Percentiles rank a stretch among this genome's conserved stretches.
Conservation (phyloP, 2,329 filamentous ascomycete species). For the Aspergillus pseudotamarii region DNA sequence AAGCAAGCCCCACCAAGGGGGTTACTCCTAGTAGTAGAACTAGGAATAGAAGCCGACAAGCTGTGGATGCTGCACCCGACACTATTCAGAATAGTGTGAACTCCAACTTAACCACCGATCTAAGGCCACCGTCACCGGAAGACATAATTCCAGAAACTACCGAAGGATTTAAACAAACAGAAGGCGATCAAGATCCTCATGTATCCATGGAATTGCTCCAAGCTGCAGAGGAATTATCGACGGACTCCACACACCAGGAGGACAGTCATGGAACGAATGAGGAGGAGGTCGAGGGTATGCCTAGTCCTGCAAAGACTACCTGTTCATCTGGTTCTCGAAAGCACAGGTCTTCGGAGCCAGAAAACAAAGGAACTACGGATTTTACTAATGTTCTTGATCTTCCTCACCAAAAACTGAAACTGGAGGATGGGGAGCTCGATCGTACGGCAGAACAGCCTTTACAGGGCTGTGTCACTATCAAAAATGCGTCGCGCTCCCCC, state of each 20-base stretch:
- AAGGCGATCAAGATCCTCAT: conserved; percentile 5
- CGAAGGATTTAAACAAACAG: conserved; percentile 9
- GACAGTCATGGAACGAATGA: conserved; percentile 9
- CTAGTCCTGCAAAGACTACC: conserved; percentile 17
- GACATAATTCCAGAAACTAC: conserved; percentile 14
- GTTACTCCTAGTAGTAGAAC: conserved; percentile 19
- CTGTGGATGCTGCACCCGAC: conserved; percentile 12
- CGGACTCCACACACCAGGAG: conserved; percentile 12
- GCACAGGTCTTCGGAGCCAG: conserved; percentile 29
- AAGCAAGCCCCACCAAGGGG: conserved; percentile 19
- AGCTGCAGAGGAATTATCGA: conserved; percentile 12
- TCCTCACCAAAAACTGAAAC: conserved; percentile 33
- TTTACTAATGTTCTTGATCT: conserved; percentile 19
- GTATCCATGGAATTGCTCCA: neutral
- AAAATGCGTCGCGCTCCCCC: conserved; percentile 22
- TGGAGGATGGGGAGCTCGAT: conserved; percentile 32
- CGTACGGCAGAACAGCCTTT: conserved; percentile 24
- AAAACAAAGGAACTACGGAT: conserved; percentile 20
- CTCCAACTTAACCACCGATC: conserved; percentile 1
- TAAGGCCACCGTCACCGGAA: conserved; percentile 20
- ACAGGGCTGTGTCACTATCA: conserved; percentile 26
- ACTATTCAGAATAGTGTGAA: conserved; percentile 4
- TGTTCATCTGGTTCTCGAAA: conserved; percentile 26
- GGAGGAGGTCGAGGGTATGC: conserved; percentile 7
- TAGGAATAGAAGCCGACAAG: conserved; percentile 20